Conservation (phyloP, 768 basidiomycete genomes). For the Lactarius sanguifluus region DNA sequence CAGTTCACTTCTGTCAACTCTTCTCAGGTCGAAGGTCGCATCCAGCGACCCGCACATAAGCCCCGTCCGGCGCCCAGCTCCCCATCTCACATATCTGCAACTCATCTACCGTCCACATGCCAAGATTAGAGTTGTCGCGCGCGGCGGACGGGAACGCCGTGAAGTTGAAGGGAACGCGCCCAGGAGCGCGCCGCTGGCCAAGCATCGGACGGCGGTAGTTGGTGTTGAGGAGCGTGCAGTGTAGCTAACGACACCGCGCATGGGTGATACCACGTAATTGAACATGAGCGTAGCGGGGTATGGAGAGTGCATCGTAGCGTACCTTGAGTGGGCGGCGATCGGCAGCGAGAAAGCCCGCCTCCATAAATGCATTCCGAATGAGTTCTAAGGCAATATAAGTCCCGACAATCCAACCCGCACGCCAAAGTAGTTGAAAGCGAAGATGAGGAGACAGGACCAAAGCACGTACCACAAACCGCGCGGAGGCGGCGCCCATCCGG, state of each 20-base stretch:
- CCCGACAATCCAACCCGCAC: too few relatives aligned
- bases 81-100: constrained; percentile 1
- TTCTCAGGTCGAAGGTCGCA: constrained; percentile 10
- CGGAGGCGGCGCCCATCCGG: constrained; percentile 37
- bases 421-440: not conserved
- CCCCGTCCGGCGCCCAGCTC: constrained; percentile 45
- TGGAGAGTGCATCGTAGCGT: not conserved
- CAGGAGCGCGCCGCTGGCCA: not conserved
- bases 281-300: not conserved
- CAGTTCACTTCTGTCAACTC: not conserved
- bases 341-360: constrained; percentile 38
- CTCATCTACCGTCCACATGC: constrained; percentile 31
- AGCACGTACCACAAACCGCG: constrained; percentile 34
- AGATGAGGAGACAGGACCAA: not conserved
- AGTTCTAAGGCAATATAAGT: constrained; percentile 33
- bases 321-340: constrained; percentile 40
- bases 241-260: not conserved
- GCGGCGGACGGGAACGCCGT: not conserved
- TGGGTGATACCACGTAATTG: too few relatives aligned
- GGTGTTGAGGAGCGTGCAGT: not conserved
- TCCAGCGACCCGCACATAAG: not conserved
- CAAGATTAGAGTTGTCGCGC: constrained; percentile 45
- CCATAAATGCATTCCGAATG: constrained; percentile 34
- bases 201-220: not conserved
- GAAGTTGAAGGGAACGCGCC: not conserved